Conservation (phyloP, 208 protist species). For the Trypanosoma platydactyli region DNA sequence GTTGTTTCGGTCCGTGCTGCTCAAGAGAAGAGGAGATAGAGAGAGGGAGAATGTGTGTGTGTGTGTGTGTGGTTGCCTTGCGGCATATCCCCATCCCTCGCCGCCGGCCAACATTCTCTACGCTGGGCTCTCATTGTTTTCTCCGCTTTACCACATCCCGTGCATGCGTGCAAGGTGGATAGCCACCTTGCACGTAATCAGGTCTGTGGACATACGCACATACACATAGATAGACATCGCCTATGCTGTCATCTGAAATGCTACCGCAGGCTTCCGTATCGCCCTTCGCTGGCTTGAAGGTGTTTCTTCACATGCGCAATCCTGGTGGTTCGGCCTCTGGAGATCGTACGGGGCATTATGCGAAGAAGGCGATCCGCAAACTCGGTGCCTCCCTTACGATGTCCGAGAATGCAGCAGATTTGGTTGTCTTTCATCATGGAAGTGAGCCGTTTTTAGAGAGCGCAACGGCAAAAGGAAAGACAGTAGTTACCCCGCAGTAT, state of each 20-base stretch:
- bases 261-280: not conserved
- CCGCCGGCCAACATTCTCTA: too few species aligned
- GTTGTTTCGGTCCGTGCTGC: too few species aligned
- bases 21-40: too few species aligned
- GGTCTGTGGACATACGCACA: too few species aligned
- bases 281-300: constrained; percentile 43
- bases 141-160: too few species aligned
- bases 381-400: constrained; percentile 65
- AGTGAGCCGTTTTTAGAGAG: constrained; percentile 33
- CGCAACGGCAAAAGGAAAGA: constrained; percentile 32
- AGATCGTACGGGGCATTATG: constrained; percentile 22
- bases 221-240: too few species aligned
- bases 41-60: too few species aligned
- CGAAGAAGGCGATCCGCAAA: constrained; percentile 32
- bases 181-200: too few species aligned
- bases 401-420: constrained; percentile 46
- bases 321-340: not conserved
- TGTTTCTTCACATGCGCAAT: constrained; percentile 65
- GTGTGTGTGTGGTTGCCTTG: too few species aligned
- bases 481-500: constrained; percentile 50
- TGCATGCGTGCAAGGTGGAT: too few species aligned
- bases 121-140: too few species aligned
- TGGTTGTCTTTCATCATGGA: constrained; percentile 59
- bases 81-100: too few species aligned
- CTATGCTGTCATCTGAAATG: not conserved